Base-by-base conservation (phyloP, 2,329 filamentous ascomycete genomes). In the Keithomyces neogunnii region DNA sequence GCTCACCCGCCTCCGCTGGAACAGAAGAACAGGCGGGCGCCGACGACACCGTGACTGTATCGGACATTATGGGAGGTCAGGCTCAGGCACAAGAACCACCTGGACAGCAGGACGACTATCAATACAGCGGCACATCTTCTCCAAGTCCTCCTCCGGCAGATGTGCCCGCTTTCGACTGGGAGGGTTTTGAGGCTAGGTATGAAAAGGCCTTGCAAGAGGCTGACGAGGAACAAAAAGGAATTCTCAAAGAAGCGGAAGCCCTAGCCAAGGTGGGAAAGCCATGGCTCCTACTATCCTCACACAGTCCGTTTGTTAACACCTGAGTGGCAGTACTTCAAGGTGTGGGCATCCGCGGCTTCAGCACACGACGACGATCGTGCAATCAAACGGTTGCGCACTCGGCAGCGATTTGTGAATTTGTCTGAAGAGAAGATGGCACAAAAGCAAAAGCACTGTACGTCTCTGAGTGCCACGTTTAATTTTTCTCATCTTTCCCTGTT, bases 401-500 rank as follows among this genome's bases (percentile, higher is more conserved):
- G 90, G 55, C 82, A 86, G 64, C 76, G 82, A 54, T 87, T 85
- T 64, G 88, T 95, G 32, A 81, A 85, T 55, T 74, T 89, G 43
- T 81, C 85, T 0, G 91, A 96, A 64, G 73, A 81, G 39, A 78
- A 75, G 30, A 74, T 95, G 51, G 81, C 83, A 50, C 77, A 85
- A 58, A 93, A 86, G 64, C 86, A 90, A 62, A 76, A 84, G 54
- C 90, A 96, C 61, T 88, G 90, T 95, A 71, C 72, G 86, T 50
- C 42, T 35, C 3, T 5, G 39, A 13, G 13, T 26, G 3, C 36
- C 19, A 32, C 36, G 28, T 44, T 42, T 26, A 50, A 29, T 28
- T 35, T 44, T 26, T 19, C 19, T 19, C 19, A 19, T 19, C 19
- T 19, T 19, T 19, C 19, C 19, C 19, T 19, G 19, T 19, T 19